phyloP scores from a whole-genome alignment of 306 rosid genomes.

The Prunus mume region DNA sequence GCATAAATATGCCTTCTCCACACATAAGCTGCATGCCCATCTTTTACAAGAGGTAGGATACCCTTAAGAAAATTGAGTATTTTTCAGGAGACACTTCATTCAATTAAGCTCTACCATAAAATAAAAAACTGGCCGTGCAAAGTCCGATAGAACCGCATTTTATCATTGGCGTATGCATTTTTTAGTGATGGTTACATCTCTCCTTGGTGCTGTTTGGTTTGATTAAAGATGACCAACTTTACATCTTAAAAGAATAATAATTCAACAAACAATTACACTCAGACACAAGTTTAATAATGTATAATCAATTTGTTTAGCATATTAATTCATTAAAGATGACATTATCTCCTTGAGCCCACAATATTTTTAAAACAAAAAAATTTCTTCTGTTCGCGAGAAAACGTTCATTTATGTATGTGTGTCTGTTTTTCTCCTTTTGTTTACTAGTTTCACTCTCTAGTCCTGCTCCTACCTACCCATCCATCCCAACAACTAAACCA shows the following conservation, averaged over 20 bases:
- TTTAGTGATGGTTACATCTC: background rate
- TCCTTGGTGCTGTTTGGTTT: background rate
- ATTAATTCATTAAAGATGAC: background rate
- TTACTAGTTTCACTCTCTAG: background rate
- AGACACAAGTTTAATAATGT: background rate
- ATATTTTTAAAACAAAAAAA: background rate
- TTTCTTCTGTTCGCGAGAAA: background rate
- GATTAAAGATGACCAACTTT: background rate
- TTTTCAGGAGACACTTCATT: background rate
- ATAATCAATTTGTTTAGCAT: background rate
- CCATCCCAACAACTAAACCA: background rate
- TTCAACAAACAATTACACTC: background rate
- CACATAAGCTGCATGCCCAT: no score
- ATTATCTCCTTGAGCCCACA: background rate
- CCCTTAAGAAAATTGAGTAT: background rate
- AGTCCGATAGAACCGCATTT: background rate
- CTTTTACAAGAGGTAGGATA: background rate
- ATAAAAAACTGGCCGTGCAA: background rate
- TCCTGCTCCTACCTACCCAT: background rate
- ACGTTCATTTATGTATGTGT: background rate
- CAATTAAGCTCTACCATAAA: background rate
- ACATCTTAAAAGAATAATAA: background rate
- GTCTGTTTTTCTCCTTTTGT: background rate
- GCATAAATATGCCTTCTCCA: background rate
- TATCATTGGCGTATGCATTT: background rate